A percentile compares a stretch with the other conserved stretches of the same genome.
Evolutionary conservation across 257 asterid species (phyloP).

Genomic region (Solanum pimpinellifolium): DNA sequence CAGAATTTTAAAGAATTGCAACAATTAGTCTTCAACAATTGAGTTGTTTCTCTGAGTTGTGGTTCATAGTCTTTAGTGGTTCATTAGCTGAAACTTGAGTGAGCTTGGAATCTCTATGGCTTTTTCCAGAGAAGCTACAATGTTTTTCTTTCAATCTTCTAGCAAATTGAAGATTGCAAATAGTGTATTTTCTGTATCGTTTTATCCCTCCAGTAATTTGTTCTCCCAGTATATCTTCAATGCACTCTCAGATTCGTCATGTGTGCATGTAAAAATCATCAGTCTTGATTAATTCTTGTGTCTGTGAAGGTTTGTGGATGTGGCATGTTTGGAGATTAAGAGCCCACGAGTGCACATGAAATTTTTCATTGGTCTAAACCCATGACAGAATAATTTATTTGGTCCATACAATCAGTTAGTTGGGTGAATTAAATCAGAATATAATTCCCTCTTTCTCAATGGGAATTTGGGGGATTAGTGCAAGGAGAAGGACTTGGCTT

Average conservation of each 20-base stretch:
- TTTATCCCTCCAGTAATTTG: neutral
- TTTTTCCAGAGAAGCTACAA: neutral
- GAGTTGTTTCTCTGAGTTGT: neutral
- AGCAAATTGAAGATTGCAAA: neutral
- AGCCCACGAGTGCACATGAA: neutral
- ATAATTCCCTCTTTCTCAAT: neutral
- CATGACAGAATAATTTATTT: neutral
- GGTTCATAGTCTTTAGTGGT: neutral
- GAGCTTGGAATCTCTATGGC: neutral
- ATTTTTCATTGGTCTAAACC: neutral
- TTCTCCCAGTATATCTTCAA: neutral
- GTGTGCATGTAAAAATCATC: neutral
- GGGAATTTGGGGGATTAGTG: conserved; percentile 30
- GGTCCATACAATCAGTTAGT: neutral
- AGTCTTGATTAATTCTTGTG: neutral
- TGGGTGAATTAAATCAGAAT: neutral
- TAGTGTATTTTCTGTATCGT: neutral
- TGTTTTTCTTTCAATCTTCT: neutral
- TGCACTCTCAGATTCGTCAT: neutral
- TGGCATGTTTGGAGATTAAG: neutral
- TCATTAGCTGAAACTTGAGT: neutral
- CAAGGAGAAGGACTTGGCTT: conserved; percentile 8
- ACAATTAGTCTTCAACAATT: neutral
- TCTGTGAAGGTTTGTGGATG: neutral
- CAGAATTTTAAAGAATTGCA: neutral